Evolutionary conservation across 768 basidiomycete species (phyloP), one percentile per base, ranked within the genome.

Genomic region (Cystofilobasidium capitatum): DNA sequence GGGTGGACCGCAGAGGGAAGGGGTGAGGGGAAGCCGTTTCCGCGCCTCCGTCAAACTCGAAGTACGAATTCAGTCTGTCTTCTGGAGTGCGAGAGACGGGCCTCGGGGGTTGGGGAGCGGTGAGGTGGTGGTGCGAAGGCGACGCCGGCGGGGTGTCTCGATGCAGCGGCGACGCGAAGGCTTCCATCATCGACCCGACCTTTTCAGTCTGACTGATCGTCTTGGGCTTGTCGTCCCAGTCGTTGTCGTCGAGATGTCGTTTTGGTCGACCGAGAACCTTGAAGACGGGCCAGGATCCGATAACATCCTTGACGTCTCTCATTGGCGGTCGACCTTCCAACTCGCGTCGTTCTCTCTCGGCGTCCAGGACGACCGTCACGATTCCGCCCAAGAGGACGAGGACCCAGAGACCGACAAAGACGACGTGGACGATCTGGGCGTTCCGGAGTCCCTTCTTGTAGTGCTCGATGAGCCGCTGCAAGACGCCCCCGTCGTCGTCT

Each of bases 391-490:
- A 73, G 35, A 91, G 85, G 54, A 96, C 89, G 42, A 90, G 45
- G 22, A 79, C 82, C 91, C 92, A 98, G 2, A 97, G 79, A 24
- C 79, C 86, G 71, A 94, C 81, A 79, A 96, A 91, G 71, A 93
- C 81, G 2, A 76, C 76, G 75, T 94, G 96, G 81, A 91, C 88
- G 69, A 90, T 75, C 39, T 88, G 84, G 76, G 96, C 91, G 75
- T 86, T 86, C 79, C 84, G 81, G 71, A 98, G 79, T 24, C 85
- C 82, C 14, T 78, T 77, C 17, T 86, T 83, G 74, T 96, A 97
- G 13, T 83, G 80, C 58, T 83, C 79, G 71, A 97, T 83, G 65
- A 97, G 79, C 59, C 82, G 82, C 20, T 85, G 86, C 42, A 96
- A 79, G 70, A 93, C 77, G 0, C 77, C 77, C 29, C 31, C 51